Percentiles rank a stretch among this genome's conserved stretches.
Conservation (phyloP, 108 stramenopile species). For the Mediolabrus comicus region DNA sequence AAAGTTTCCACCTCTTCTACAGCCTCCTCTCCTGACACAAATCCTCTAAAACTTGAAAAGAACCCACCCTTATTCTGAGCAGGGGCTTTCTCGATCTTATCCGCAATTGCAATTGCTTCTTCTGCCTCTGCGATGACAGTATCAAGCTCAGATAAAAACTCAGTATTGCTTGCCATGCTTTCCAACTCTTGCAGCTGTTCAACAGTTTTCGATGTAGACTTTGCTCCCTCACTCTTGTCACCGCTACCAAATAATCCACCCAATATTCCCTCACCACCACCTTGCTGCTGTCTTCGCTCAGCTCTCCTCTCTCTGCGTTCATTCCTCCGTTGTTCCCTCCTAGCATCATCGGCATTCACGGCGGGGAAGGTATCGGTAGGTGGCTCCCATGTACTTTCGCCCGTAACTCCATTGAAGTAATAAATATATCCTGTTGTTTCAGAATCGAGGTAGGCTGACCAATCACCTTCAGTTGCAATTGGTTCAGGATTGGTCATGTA, state of each 20-base stretch:
- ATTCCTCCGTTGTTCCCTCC: constrained; percentile 9
- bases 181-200: constrained; percentile 12
- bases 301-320: constrained; percentile 15
- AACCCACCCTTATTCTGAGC: constrained; percentile 19
- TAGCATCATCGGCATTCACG: constrained; percentile 5
- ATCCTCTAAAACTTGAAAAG: constrained; percentile 13
- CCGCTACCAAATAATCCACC: constrained; percentile 8
- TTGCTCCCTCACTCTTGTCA: constrained; percentile 1
- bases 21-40: background rate
- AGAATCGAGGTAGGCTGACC: constrained; percentile 72
- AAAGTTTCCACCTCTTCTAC: constrained; percentile 11
- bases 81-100: constrained; percentile 30
- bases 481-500: constrained; percentile 30
- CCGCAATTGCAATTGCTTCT: constrained; percentile 45
- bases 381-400: constrained; percentile 71
- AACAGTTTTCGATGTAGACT: background rate
- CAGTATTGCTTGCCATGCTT: constrained; percentile 17
- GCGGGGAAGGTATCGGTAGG: constrained; percentile 66
- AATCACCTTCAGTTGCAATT: constrained; percentile 63
- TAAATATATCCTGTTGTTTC: constrained; percentile 67
- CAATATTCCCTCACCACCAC: constrained; percentile 24
- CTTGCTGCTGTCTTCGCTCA: background rate
- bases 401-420: constrained; percentile 72
- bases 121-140: constrained; percentile 43
- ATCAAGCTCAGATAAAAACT: constrained; percentile 34